Evolutionary conservation across 495 filamentous ascomycete genomes (phyloP).

Genomic region (Thermothielavioides terrestris): DNA sequence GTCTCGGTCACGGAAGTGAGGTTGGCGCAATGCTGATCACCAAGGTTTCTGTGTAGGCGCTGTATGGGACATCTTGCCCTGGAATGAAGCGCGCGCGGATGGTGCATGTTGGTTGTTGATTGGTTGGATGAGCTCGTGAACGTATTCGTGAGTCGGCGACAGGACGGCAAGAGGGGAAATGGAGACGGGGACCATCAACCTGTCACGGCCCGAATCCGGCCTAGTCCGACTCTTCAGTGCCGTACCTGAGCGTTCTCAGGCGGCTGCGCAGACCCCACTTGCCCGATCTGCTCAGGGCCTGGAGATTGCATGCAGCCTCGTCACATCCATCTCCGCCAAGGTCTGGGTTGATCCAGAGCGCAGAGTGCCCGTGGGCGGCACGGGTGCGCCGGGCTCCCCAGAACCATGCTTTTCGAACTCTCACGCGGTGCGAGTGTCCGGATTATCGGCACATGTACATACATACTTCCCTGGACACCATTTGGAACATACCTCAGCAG

Average conservation of each 20-base stretch:
- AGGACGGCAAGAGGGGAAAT: slow-evolving; percentile 5
- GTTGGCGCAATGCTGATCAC: too few species aligned
- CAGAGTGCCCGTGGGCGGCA: slow-evolving; percentile 11
- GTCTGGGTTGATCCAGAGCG: background rate
- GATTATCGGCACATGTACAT: too few species aligned
- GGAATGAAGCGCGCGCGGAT: too few species aligned
- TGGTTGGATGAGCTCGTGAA: background rate
- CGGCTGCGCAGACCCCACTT: slow-evolving; percentile 2
- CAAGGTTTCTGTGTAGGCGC: background rate
- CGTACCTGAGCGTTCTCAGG: slow-evolving; percentile 2
- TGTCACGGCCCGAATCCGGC: slow-evolving; percentile 19
- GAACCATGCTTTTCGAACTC: background rate
- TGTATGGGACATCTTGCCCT: background rate
- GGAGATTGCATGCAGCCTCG: slow-evolving; percentile 1
- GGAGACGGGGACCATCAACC: slow-evolving; percentile 9
- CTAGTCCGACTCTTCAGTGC: slow-evolving; percentile 1
- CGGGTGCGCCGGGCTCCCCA: background rate
- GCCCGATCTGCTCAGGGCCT: background rate
- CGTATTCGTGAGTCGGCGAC: slow-evolving; percentile 6
- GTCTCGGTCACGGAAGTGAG: too few species aligned
- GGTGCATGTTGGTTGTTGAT: background rate
- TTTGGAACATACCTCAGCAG: background rate
- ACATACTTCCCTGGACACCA: too few species aligned
- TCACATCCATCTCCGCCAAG: slow-evolving; percentile 3
- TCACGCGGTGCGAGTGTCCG: too few species aligned